A percentile compares a stretch with the other conserved stretches of the same genome.
phyloP scores from a whole-genome alignment of 2,329 filamentous ascomycete genomes.

The Aureobasidium musti region DNA sequence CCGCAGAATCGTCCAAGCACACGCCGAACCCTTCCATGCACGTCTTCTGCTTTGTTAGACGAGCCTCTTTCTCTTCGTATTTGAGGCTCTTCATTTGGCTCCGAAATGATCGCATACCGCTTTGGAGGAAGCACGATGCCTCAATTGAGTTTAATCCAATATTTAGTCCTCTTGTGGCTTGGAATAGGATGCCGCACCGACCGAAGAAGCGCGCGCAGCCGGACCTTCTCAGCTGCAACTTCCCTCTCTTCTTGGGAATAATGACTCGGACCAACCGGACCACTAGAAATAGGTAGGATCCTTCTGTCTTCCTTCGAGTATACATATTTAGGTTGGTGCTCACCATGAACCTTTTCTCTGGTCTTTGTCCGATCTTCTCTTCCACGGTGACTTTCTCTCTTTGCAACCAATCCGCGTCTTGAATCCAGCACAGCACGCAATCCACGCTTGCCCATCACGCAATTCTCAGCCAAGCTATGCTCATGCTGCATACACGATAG shows the following conservation, averaged over 20 bases:
- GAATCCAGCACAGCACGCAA: constrained; percentile 10
- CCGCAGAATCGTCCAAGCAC: constrained; percentile 10
- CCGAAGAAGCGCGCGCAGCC: constrained; percentile 8
- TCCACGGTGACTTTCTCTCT: not conserved
- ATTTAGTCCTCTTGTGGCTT: constrained; percentile 6
- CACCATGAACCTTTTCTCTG: not conserved
- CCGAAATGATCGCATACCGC: not conserved
- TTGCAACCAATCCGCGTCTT: constrained; percentile 1
- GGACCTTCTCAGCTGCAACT: constrained; percentile 16
- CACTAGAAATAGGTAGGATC: not conserved
- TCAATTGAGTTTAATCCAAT: not conserved
- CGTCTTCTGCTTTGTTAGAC: not conserved
- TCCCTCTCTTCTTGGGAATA: not conserved
- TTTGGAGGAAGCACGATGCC: not conserved
- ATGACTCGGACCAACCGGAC: not conserved
- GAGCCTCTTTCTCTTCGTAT: not conserved
- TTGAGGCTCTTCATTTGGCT: not conserved
- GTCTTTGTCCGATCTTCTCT: not conserved
- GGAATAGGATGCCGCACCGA: not conserved
- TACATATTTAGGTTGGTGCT: constrained; percentile 1
- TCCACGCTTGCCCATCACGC: constrained; percentile 21
- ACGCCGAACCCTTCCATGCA: constrained; percentile 3
- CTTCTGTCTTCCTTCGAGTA: not conserved
- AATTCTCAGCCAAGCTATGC: constrained; percentile 14
- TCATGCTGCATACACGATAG: constrained; percentile 11